phyloP scores from a whole-genome alignment of 805 yeast genomes.

The Candida vartiovaarae region DNA sequence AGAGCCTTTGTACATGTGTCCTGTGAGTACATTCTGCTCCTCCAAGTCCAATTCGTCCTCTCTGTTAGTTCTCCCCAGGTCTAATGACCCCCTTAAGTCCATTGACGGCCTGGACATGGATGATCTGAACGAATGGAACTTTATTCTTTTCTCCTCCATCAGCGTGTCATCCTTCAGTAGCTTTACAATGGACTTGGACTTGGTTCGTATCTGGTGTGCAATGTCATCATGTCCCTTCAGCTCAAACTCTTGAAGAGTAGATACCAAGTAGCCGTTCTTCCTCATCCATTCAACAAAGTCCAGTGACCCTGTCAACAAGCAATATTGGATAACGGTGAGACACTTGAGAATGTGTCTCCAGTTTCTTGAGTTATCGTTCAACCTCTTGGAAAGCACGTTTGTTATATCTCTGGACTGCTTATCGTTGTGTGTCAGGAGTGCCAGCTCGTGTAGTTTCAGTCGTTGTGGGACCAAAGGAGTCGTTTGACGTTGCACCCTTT shows the following conservation, averaged over 20 bases:
- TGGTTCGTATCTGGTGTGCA: constrained; percentile 31
- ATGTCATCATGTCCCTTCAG: constrained; percentile 20
- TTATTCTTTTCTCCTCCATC: constrained; percentile 33
- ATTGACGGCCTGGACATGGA: constrained; percentile 36
- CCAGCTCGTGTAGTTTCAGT: constrained; percentile 44
- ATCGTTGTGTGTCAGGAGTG: constrained; percentile 36
- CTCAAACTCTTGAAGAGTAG: constrained; percentile 25
- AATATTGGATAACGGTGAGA: constrained; percentile 43
- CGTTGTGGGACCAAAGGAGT: constrained; percentile 50
- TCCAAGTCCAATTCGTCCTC: too few species aligned
- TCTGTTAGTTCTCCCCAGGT: constrained; percentile 9
- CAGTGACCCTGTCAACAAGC: constrained; percentile 46
- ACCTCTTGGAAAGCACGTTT: constrained; percentile 33
- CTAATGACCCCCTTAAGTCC: constrained; percentile 22
- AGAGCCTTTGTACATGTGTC: too few species aligned
- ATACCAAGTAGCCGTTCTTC: constrained; percentile 30
- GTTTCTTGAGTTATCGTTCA: constrained; percentile 27
- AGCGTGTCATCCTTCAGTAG: constrained; percentile 27
- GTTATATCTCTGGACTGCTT: constrained; percentile 34
- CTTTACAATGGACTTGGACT: constrained; percentile 28
- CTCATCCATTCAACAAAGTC: constrained; percentile 43
- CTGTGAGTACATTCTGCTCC: too few species aligned
- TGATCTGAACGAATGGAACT: constrained; percentile 33
- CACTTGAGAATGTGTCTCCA: constrained; percentile 41
- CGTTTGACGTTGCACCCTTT: constrained; percentile 43